A percentile compares a stretch with the other conserved stretches of the same genome.
Evolutionary conservation across 768 basidiomycete species (phyloP).

Genomic region (Lactarius tabidus): DNA sequence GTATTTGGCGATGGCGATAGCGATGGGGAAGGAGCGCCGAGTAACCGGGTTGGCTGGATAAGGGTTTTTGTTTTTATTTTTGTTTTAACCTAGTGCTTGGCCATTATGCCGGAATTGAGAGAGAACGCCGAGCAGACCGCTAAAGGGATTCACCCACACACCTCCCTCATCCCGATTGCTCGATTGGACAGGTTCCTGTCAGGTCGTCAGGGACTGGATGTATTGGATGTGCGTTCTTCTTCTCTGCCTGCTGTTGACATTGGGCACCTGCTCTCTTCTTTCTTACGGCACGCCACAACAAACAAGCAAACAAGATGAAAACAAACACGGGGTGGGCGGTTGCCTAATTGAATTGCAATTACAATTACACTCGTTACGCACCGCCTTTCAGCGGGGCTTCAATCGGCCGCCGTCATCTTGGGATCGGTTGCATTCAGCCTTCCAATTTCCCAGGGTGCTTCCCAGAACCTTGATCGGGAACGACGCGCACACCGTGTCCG

Average conservation of each 20-base stretch:
- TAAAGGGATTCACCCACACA: conserved; percentile 7
- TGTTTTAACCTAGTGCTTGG: neutral
- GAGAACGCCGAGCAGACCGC: conserved; percentile 12
- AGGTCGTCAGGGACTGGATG: conserved; percentile 5
- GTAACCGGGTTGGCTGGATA: neutral
- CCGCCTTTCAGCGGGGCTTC: conserved; percentile 20
- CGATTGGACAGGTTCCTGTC: neutral
- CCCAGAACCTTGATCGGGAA: conserved; percentile 24
- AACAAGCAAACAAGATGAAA: conserved; percentile 17
- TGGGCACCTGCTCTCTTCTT: neutral
- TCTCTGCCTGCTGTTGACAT: neutral
- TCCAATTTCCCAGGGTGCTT: conserved; percentile 18
- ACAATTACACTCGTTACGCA: conserved; percentile 17
- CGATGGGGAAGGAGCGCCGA: conserved; percentile 6
- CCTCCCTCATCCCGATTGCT: neutral
- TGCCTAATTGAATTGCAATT: neutral
- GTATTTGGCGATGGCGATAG: conserved; percentile 1
- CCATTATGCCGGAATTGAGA: conserved; percentile 10
- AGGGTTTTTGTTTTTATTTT: neutral
- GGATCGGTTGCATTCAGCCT: conserved; percentile 13
- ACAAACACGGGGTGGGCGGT: neutral
- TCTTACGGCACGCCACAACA: conserved; percentile 19
- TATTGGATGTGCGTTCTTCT: neutral
- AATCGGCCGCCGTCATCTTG: conserved; percentile 13
- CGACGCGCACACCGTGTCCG: conserved; percentile 7